Evolutionary conservation across 805 yeast genomes (phyloP).

Genomic region (Pichia kluyveri): DNA sequence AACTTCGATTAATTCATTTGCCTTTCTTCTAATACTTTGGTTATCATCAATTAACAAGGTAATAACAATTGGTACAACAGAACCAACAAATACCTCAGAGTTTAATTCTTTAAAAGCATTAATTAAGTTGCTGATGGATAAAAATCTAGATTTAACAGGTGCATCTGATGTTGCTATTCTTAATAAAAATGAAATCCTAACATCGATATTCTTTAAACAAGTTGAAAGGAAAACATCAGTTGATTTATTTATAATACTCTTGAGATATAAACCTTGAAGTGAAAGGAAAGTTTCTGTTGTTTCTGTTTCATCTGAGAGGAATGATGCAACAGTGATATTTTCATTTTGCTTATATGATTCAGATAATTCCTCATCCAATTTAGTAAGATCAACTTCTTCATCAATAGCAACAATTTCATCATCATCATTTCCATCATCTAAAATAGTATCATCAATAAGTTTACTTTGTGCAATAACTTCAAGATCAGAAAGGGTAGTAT

Average conservation of each 20-base stretch:
- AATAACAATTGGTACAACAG: constrained; percentile 50
- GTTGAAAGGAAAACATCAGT: constrained; percentile 12
- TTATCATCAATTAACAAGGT: constrained; percentile 45
- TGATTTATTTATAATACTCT: constrained; percentile 27
- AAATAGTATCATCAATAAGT: constrained; percentile 24
- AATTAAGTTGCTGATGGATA: constrained; percentile 36
- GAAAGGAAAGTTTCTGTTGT: constrained; percentile 32
- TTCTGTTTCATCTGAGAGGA: constrained; percentile 23
- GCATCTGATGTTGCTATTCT: constrained; percentile 49
- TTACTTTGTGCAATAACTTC: constrained; percentile 67
- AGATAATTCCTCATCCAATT: constrained; percentile 15
- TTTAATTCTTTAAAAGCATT: constrained; percentile 29
- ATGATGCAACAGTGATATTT: constrained; percentile 21
- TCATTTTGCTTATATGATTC: constrained; percentile 7
- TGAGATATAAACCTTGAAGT: constrained; percentile 34
- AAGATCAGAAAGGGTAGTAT: constrained; percentile 33
- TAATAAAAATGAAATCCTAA: constrained; percentile 45
- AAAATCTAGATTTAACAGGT: constrained; percentile 48
- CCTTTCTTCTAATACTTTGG: constrained; percentile 39
- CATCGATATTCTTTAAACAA: constrained; percentile 16
- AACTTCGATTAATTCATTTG: constrained; percentile 29
- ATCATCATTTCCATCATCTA: constrained; percentile 15
- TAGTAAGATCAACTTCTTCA: constrained; percentile 15
- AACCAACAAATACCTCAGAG: constrained; percentile 30
- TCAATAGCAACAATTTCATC: constrained; percentile 24